Evolutionary conservation across 2,329 filamentous ascomycete genomes (phyloP).

Genomic region (Phoma herbarum): DNA sequence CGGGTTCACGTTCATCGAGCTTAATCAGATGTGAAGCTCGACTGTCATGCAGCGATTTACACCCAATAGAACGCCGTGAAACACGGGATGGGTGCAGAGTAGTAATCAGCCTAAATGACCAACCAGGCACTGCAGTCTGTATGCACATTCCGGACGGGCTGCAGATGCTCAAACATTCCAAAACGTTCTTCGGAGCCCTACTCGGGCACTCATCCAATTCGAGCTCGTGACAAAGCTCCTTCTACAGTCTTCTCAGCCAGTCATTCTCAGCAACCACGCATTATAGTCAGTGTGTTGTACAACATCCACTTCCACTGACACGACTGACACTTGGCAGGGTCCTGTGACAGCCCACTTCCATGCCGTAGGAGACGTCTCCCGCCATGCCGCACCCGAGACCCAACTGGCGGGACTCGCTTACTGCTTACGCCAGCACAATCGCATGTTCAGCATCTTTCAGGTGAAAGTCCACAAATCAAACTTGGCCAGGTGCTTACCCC

Average conservation of each 20-base stretch:
- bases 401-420: constrained; percentile 3
- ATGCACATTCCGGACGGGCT: background rate
- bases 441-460: background rate
- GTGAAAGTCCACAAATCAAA: background rate
- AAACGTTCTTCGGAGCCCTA: background rate
- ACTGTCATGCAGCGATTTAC: background rate
- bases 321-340: constrained; percentile 1
- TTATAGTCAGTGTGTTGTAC: background rate
- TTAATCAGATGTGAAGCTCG: background rate
- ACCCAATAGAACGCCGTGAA: background rate
- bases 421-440: constrained; percentile 1
- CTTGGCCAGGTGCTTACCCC: background rate
- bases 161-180: background rate
- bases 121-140: background rate
- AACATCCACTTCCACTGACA: background rate
- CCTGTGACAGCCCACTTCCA: background rate
- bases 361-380: background rate
- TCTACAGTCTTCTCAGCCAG: background rate
- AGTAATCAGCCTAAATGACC: constrained; percentile 2
- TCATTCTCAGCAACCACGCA: background rate
- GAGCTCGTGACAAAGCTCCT: background rate
- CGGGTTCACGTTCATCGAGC: background rate
- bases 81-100: too few species aligned
- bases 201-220: background rate
- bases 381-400: constrained; percentile 2